phyloP scores from a whole-genome alignment of 306 rosid genomes.

The Astragalus glycyphyllos region DNA sequence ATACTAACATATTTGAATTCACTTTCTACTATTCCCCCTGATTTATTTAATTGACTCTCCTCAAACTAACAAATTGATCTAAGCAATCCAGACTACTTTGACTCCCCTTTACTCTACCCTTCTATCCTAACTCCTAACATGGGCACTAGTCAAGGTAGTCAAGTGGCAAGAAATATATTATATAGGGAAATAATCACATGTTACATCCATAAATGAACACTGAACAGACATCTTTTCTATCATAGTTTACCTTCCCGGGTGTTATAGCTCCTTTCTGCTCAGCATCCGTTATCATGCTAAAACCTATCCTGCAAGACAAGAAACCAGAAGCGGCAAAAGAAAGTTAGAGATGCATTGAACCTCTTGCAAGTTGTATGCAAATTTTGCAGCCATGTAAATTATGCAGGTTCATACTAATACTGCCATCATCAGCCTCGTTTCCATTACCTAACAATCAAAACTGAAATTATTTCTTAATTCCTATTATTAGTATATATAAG shows the following conservation, averaged over 20 bases:
- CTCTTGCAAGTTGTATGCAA: too few relatives aligned
- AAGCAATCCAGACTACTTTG: neutral
- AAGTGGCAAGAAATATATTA: conserved; percentile 21
- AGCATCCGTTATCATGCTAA: conserved; percentile 91
- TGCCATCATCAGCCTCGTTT: neutral
- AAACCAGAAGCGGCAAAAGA: conserved; percentile 18
- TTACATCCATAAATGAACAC: conserved; percentile 32
- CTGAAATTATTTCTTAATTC: neutral
- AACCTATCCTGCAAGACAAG: conserved; percentile 80
- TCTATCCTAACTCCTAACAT: neutral
- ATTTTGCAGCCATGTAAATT: too few relatives aligned
- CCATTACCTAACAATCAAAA: neutral
- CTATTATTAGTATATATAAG: neutral
- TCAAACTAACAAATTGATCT: neutral
- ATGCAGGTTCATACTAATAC: conserved; percentile 8
- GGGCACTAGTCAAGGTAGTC: neutral
- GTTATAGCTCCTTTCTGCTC: conserved; percentile 85
- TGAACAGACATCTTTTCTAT: conserved; percentile 25
- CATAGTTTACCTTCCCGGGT: conserved; percentile 82
- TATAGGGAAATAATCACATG: conserved; percentile 14
- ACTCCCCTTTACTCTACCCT: neutral
- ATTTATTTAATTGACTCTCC: neutral
- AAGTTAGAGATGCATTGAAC: conserved; percentile 16
- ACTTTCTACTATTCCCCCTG: neutral
- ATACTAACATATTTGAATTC: neutral